Base-by-base conservation (phyloP, 2,329 filamentous ascomycete species). In the Fusarium camptoceras region DNA sequence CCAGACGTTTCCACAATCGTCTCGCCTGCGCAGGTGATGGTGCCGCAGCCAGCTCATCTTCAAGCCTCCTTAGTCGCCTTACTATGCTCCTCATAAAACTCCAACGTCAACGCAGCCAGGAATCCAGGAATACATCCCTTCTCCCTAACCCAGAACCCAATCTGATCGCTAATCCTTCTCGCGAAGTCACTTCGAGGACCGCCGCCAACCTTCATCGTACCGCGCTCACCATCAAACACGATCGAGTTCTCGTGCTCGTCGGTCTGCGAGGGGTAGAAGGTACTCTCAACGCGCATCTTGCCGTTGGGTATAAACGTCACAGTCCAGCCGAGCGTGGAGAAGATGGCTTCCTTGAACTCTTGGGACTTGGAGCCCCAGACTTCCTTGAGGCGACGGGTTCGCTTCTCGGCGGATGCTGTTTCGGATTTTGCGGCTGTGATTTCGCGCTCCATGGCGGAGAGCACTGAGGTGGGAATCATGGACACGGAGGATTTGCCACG, bases 291-390 rank as follows among this genome's bases (percentile, higher is more conserved):
- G 31, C 94, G 91, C 81, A 98, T 97, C 76, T 97, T 95, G 43
- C 96, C 96, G 78, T 97, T 97, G n/a, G 94, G 94, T 78, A 98
- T 91, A 78, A 99, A 98, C 31, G 96, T 94, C 15, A 98, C 89
- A 55, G 95, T 95, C 92, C 94, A 99, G 1, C 96, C 96, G 0
- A 99, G 86, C 1, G 97, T 91, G 22, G 91, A 94, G 68, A 94
- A 94, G 62, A 99, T 94, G 31, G 94, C 94, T 81, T 98, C 94
- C 51, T 97, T 93, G 83, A 99, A 98, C 81, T 99, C 96, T 74
- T 92, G 89, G 2, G 92, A 94, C 79, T 98, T 99, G 72, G 92
- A 88, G 0, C 89, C 89, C 92, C 94, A 99, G 60, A 98, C 96
- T 76, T 98, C 92, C 74, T 97, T 97, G 15, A 98, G 89, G 3